A percentile compares a stretch with the other conserved stretches of the same genome.
phyloP scores from a whole-genome alignment of 805 yeast species.

The Helenozyma rhizophorensis region DNA sequence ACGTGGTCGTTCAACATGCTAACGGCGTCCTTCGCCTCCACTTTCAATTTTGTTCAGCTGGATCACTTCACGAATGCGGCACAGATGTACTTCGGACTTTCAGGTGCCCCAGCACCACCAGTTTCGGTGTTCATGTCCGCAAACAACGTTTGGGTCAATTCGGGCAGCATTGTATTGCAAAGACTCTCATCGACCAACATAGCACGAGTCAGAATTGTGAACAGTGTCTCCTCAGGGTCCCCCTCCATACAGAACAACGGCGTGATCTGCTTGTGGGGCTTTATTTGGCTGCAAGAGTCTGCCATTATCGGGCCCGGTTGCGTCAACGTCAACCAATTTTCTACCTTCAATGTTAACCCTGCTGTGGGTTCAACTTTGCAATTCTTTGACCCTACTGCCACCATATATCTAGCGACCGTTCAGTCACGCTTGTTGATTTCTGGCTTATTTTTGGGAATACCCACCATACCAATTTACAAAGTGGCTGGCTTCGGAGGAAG shows the following conservation, averaged over 20 bases:
- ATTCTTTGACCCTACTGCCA: background rate
- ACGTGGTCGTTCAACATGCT: slow-evolving; percentile 20
- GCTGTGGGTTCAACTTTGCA: background rate
- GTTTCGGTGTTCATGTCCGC: slow-evolving; percentile 2
- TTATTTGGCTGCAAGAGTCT: slow-evolving; percentile 1
- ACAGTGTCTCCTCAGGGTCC: background rate
- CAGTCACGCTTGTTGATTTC: background rate
- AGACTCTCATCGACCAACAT: background rate
- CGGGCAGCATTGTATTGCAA: slow-evolving; percentile 8
- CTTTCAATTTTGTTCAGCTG: slow-evolving; percentile 13
- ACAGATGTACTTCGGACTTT: slow-evolving; percentile 19
- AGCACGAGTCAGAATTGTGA: background rate
- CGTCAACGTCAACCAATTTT: background rate
- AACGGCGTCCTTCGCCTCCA: slow-evolving; percentile 15
- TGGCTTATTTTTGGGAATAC: background rate
- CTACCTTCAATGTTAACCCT: background rate
- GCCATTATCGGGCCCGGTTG: slow-evolving; percentile 4
- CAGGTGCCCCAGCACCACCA: slow-evolving; percentile 10
- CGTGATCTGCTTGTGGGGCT: slow-evolving; percentile 3
- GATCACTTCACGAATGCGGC: slow-evolving; percentile 21
- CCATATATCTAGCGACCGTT: slow-evolving; percentile 1
- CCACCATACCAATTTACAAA: background rate
- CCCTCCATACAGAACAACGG: slow-evolving; percentile 1
- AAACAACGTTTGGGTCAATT: slow-evolving; percentile 3
- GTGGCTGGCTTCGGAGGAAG: slow-evolving; percentile 4